Conservation (phyloP, 257 asterid genomes). For the Penstemon eatonii region DNA sequence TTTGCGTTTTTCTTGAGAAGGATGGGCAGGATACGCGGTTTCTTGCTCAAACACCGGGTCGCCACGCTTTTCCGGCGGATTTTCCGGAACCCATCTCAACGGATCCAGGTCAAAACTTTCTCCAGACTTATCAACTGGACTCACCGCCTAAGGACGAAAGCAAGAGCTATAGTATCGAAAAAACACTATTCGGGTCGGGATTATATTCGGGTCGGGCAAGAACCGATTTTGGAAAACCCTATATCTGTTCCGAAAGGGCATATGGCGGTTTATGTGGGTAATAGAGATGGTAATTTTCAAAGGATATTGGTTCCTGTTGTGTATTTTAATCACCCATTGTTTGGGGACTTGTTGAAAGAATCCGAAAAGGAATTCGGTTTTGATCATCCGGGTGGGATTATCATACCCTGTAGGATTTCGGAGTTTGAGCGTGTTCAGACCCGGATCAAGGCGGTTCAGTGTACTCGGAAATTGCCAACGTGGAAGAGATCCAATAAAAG, state of each 20-base stretch:
- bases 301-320: slow-evolving; percentile 74
- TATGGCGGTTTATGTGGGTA: slow-evolving; percentile 79
- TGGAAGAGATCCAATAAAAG: slow-evolving; percentile 26
- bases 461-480: slow-evolving; percentile 33
- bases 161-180: slow-evolving; percentile 45
- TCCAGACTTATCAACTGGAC: slow-evolving; percentile 52
- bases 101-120: slow-evolving; percentile 33
- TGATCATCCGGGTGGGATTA: slow-evolving; percentile 75
- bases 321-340: slow-evolving; percentile 76
- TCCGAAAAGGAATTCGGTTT: slow-evolving; percentile 83
- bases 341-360: slow-evolving; percentile 54
- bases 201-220: slow-evolving; percentile 51
- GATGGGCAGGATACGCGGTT: slow-evolving; percentile 64
- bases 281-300: slow-evolving; percentile 51
- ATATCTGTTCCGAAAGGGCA: slow-evolving; percentile 66
- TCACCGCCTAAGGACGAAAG: slow-evolving; percentile 37
- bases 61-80: slow-evolving; percentile 49
- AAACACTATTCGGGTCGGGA: slow-evolving; percentile 28
- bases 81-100: slow-evolving; percentile 30
- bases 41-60: slow-evolving; percentile 61
- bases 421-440: slow-evolving; percentile 88
- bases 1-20: not conserved
- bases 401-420: slow-evolving; percentile 85
- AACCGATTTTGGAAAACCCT: slow-evolving; percentile 32
- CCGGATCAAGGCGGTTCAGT: slow-evolving; percentile 63